Conservation (phyloP, 345 rosid genomes). For the Turritis glabra region DNA sequence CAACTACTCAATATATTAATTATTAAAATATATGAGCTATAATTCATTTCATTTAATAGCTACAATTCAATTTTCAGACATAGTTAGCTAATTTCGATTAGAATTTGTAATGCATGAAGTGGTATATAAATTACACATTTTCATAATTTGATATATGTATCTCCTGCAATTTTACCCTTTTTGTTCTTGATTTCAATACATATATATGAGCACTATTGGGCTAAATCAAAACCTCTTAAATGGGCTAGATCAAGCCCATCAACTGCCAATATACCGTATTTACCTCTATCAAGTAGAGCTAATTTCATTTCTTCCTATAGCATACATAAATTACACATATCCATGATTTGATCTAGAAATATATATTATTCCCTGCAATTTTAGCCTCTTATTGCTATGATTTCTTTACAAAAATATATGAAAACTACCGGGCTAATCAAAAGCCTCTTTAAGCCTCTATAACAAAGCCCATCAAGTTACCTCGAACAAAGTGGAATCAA, state of each 20-base stretch:
- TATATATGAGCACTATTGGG: not conserved
- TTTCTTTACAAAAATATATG: not conserved
- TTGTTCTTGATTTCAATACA: not conserved
- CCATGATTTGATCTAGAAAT: not conserved
- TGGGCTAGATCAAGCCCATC: not conserved
- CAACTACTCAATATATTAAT: not conserved
- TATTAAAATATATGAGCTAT: not conserved
- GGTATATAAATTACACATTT: not conserved
- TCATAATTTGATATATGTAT: not conserved
- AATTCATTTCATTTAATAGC: no score
- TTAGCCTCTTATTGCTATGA: no score
- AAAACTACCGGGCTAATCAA: not conserved
- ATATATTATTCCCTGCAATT: not conserved
- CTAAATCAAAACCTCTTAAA: not conserved
- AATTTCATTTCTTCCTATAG: no score
- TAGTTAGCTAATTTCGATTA: no score
- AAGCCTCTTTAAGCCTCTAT: not conserved
- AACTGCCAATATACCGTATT: not conserved
- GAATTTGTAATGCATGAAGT: no score
- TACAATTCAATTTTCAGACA: no score
- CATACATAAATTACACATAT: not conserved
- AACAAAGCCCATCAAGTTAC: slow-evolving; percentile 2
- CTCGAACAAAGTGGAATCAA: not conserved
- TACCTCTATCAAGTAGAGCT: no score
- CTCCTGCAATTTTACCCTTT: not conserved